Evolutionary conservation across 495 filamentous ascomycete species (phyloP).

Genomic region (Lasiosphaeria ovina): DNA sequence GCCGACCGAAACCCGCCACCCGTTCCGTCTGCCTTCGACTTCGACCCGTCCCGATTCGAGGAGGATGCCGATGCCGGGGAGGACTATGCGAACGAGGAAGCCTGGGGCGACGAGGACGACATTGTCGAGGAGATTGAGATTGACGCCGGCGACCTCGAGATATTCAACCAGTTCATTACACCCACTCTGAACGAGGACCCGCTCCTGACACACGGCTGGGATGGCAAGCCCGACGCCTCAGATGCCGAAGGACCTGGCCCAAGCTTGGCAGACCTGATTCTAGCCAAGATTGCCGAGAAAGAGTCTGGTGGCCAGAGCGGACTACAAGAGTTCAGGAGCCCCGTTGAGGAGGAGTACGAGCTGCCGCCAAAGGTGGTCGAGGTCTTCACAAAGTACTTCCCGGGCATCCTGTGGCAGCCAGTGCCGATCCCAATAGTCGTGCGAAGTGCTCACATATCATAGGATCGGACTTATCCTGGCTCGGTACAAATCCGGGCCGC

Average conservation of each 20-base stretch:
- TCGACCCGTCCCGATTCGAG: slow-evolving; percentile 40
- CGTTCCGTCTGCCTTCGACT: slow-evolving; percentile 41
- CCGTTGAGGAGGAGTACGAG: slow-evolving; percentile 74
- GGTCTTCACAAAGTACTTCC: slow-evolving; percentile 80
- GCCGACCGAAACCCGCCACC: slow-evolving; percentile 7
- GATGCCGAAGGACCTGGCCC: slow-evolving; percentile 58
- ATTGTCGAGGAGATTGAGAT: slow-evolving; percentile 76
- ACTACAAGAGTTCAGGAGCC: slow-evolving; percentile 31
- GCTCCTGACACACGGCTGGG: slow-evolving; percentile 51
- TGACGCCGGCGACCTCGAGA: slow-evolving; percentile 83
- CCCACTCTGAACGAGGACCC: slow-evolving; percentile 50
- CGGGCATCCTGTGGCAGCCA: slow-evolving; percentile 4
- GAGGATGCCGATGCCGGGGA: slow-evolving; percentile 34
- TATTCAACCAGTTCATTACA: slow-evolving; percentile 87
- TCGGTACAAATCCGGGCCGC: slow-evolving; percentile 88
- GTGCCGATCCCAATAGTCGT: slow-evolving; percentile 4
- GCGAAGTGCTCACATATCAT: neutral
- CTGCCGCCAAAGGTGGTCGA: slow-evolving; percentile 89
- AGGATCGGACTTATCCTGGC: slow-evolving; percentile 86
- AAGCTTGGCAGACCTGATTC: slow-evolving; percentile 86
- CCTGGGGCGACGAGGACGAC: slow-evolving; percentile 70
- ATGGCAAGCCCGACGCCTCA: slow-evolving; percentile 38
- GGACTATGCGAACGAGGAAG: slow-evolving; percentile 53
- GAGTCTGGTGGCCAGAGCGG: slow-evolving; percentile 63
- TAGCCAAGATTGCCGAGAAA: slow-evolving; percentile 90